Percentiles rank a stretch among this genome's conserved stretches.
Conservation (phyloP, 1,284 basidiomycete species). For the Crepidotus sp. region DNA sequence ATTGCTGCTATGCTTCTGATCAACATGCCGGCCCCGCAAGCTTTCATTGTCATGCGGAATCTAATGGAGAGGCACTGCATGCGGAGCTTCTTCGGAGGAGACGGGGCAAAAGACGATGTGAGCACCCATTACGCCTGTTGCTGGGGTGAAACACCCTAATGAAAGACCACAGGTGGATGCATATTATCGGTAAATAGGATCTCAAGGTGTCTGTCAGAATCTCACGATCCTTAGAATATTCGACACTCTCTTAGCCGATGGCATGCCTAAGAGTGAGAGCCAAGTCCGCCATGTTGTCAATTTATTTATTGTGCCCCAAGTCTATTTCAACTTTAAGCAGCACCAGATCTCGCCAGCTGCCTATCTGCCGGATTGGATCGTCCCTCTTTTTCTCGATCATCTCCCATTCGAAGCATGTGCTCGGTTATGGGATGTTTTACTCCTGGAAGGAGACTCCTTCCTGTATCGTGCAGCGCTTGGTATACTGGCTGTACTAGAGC, state of each 20-base stretch:
- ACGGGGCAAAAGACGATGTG: constrained; percentile 69
- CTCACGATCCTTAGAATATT: constrained; percentile 60
- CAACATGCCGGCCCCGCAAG: constrained; percentile 73
- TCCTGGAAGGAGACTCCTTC: constrained; percentile 84
- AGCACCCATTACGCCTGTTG: constrained; percentile 27
- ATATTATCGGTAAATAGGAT: constrained; percentile 12
- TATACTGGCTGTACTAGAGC: constrained; percentile 79
- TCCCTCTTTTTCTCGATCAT: constrained; percentile 79
- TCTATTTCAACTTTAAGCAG: constrained; percentile 94
- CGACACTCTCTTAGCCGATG: constrained; percentile 84
- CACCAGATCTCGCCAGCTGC: constrained; percentile 74
- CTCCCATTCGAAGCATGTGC: constrained; percentile 81
- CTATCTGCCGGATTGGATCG: constrained; percentile 75
- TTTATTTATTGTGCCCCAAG: constrained; percentile 29
- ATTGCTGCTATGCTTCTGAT: constrained; percentile 87
- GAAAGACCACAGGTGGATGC: constrained; percentile 7
- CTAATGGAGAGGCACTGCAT: constrained; percentile 80
- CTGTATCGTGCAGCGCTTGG: constrained; percentile 77
- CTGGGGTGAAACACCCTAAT: not conserved
- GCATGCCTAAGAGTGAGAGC: constrained; percentile 83
- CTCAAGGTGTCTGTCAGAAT: not conserved
- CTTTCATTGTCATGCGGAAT: constrained; percentile 85
- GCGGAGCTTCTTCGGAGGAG: constrained; percentile 77
- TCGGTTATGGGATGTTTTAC: constrained; percentile 82
- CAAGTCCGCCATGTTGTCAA: constrained; percentile 1